Conservation (phyloP, 2,329 filamentous ascomycete genomes). For the Pseudogymnoascus sp. region DNA sequence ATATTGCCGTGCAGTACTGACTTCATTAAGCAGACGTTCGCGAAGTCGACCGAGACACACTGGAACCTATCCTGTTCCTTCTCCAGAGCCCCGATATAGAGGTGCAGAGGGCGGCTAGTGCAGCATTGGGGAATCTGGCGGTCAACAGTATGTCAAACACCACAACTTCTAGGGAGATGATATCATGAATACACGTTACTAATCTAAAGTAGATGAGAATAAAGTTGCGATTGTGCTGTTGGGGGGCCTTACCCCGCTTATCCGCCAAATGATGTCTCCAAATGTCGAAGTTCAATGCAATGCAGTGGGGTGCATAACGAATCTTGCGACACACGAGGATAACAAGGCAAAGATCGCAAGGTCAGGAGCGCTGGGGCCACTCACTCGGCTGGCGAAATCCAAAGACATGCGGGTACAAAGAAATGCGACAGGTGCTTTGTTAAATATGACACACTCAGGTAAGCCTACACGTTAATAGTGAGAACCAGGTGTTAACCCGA, state of each 20-base stretch:
- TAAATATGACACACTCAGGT: conserved; percentile 99
- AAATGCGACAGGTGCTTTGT: conserved; percentile 88
- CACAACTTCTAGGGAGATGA: background rate
- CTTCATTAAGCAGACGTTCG: conserved; percentile 65
- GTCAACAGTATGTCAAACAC: conserved; percentile 71
- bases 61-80: conserved; percentile 91
- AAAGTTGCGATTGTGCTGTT: conserved; percentile 94
- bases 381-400: conserved; percentile 89
- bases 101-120: conserved; percentile 92
- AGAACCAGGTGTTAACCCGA: conserved; percentile 11
- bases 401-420: conserved; percentile 98
- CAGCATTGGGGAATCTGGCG: conserved; percentile 88
- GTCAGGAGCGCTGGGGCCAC: conserved; percentile 82
- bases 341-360: conserved; percentile 98
- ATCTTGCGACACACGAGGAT: conserved; percentile 94
- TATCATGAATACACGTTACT: conserved; percentile 28
- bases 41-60: conserved; percentile 88
- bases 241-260: conserved; percentile 81
- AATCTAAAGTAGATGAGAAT: conserved; percentile 71
- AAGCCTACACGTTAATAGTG: conserved; percentile 30
- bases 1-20: background rate
- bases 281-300: conserved; percentile 99
- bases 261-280: conserved; percentile 94
- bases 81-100: conserved; percentile 94
- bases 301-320: conserved; percentile 97